Evolutionary conservation across 345 rosid species (phyloP), one percentile per base, ranked within the genome.

Genomic region (Heritiera fomes): DNA sequence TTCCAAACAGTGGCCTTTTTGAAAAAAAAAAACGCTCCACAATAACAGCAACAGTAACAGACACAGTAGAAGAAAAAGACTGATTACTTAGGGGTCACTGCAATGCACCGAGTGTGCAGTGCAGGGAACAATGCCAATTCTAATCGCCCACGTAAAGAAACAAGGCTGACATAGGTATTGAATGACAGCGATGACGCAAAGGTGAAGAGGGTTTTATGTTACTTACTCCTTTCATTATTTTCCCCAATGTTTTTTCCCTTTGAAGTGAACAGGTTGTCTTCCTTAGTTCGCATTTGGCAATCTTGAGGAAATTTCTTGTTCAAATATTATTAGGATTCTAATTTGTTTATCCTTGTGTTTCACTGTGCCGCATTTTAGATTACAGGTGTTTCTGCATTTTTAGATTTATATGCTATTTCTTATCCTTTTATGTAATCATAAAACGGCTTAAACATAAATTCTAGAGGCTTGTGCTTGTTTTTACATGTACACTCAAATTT

Each of bases 41-140:
- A 23, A 23, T 23, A 23, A 23, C 28, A 23, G 28, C 28, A 23
- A 23, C 28, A 23, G 28, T 23, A 23, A 23, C 28, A 23, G 0
- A 23, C 28, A 23, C 28, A 23, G 28, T 23, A 23, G 28, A 23
- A 23, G 28, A 23, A 23, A 23, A 23, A 23, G 28, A 30, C 72
- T 76, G 47, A 15, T 76, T 64, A 11, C 74, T 2, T 79, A 85
- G 91, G 89, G 85, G 65, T 78, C 79, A 74, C 81, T 81, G 90
- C 89, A 64, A 97, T 97, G 99, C 99, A 97, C 94, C 98, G 98
- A 3, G 98, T 97, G 85, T 98, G 96, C 79, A 97, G 99, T 91
- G 89, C 98, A 11, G 98, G 98, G 82, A 97, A 95, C 86, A 91
- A 88, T 30, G 73, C 83, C 64, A 90, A 91, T 89, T 93, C 98